phyloP scores from a whole-genome alignment of 202 grass and related monocot species.

The Sporobolus alterniflorus region DNA sequence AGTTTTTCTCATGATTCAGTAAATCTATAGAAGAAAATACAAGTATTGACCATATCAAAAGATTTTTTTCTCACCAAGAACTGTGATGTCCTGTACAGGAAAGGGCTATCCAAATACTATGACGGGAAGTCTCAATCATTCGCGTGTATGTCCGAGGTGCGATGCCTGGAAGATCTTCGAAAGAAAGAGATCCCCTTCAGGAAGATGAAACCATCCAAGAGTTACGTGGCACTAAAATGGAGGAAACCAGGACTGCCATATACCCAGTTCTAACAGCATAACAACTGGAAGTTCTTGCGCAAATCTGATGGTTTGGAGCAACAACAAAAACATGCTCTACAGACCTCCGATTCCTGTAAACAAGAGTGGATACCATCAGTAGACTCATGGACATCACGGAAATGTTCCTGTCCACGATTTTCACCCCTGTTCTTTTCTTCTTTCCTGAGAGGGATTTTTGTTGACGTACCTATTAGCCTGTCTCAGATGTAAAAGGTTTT shows the following conservation, averaged over 20 bases:
- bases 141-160: slow-evolving; percentile 68
- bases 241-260: slow-evolving; percentile 35
- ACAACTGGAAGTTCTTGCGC: slow-evolving; percentile 61
- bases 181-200: slow-evolving; percentile 72
- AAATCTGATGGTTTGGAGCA: slow-evolving; percentile 61
- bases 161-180: slow-evolving; percentile 82
- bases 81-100: slow-evolving; percentile 48
- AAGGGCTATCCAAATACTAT: slow-evolving; percentile 87
- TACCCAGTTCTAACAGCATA: slow-evolving; percentile 36
- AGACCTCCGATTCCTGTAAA: slow-evolving; percentile 71
- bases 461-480: slow-evolving; percentile 46
- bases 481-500: slow-evolving; percentile 36
- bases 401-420: slow-evolving; percentile 2
- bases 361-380: slow-evolving; percentile 61
- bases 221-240: slow-evolving; percentile 51
- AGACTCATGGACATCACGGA: slow-evolving; percentile 5
- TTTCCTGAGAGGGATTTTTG: slow-evolving; percentile 44
- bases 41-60: neutral
- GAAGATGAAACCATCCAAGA: slow-evolving; percentile 71
- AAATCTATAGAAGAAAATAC: neutral
- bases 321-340: slow-evolving; percentile 45
- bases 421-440: slow-evolving; percentile 7
- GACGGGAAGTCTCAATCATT: slow-evolving; percentile 93
- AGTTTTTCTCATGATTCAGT: neutral
- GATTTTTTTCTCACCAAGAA: neutral